Evolutionary conservation across 441 rosid genomes (phyloP), one percentile per base, ranked within the genome.

Genomic region (Geranium incanum): DNA sequence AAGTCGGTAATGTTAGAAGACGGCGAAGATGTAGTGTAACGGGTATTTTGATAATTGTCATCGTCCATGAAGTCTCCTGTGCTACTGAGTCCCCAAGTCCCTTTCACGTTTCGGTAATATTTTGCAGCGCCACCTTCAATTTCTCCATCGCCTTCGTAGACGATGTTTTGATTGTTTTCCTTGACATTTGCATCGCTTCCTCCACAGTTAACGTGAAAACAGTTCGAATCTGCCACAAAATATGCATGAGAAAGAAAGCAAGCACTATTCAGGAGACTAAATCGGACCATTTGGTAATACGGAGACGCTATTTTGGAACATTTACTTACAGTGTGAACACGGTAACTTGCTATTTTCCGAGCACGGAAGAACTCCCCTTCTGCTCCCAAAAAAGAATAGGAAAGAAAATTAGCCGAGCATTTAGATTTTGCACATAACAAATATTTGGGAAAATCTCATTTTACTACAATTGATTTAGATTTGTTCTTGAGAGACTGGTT

Each of bases 41-140:
- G 74, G 48, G 67, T 57, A 73, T 82, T 71, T 68, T 52, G 55
- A 75, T 72, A 36, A 69, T 18, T 57, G 77, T 21, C 5, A 48
- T 68, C 79, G 39, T 84, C 89, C 76, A 81, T 79, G 77, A 78
- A 81, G 80, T 18, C 84, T 18, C 89, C 86, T 3, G 87, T 81
- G 73, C 72, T 82, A 57, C 89, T 86, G 15, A 79, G 75, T 83
- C 83, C 89, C 92, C 92, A 88, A 15, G 73, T 64, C 28, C 74
- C 75, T 67, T 71, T 76, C 66, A 4, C 5, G 12, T 59, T 59
- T 11, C 80, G 81, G 66, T 77, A 50, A 67, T 45, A 84, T 77
- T 78, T 81, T 72, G 87, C 81, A 68, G 81, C 68, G 11, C 81
- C 84, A 28, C 85, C 86, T 6, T 6, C 60, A 33, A 67, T 1